A percentile compares a stretch with the other conserved stretches of the same genome.
phyloP scores from a whole-genome alignment of 176 grass and related monocot genomes.

The Triticum timopheevii region DNA sequence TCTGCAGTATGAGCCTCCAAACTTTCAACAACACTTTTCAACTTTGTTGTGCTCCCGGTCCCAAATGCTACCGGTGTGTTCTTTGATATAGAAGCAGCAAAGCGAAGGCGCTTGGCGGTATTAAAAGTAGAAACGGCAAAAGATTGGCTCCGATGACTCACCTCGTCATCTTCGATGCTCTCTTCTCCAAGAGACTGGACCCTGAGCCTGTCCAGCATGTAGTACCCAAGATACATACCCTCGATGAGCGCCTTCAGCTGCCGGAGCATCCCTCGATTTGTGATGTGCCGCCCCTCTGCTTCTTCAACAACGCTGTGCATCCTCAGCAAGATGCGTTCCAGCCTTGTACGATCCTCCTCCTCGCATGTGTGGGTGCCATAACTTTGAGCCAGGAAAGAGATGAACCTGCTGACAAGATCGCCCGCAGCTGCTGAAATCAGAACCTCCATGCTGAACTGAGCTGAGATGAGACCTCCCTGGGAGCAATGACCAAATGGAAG shows the following conservation, averaged over 20 bases:
- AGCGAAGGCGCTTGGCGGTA: slow-evolving; percentile 31
- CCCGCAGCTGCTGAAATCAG: neutral
- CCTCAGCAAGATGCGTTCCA: slow-evolving; percentile 28
- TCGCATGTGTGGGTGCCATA: neutral
- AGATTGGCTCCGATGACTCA: neutral
- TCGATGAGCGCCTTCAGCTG: slow-evolving; percentile 24
- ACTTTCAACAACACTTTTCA: slow-evolving; percentile 9
- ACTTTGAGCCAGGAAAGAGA: slow-evolving; percentile 19
- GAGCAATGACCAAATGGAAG: neutral
- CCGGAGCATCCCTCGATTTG: slow-evolving; percentile 18
- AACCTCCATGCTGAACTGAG: neutral
- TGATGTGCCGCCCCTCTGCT: slow-evolving; percentile 6
- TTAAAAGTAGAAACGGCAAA: neutral
- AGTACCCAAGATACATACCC: slow-evolving; percentile 23
- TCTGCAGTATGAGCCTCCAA: slow-evolving; percentile 17
- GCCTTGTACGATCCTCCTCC: neutral
- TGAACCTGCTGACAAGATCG: slow-evolving; percentile 29
- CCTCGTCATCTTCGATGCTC: slow-evolving; percentile 1
- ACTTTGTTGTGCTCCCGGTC: neutral
- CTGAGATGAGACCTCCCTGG: neutral
- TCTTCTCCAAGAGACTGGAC: neutral
- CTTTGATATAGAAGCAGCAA: neutral
- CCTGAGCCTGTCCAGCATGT: slow-evolving; percentile 6
- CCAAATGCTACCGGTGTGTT: neutral
- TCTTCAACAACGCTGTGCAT: slow-evolving; percentile 28